Base-by-base conservation (phyloP, 148 eudicot species). In the Diospyros kaki region DNA sequence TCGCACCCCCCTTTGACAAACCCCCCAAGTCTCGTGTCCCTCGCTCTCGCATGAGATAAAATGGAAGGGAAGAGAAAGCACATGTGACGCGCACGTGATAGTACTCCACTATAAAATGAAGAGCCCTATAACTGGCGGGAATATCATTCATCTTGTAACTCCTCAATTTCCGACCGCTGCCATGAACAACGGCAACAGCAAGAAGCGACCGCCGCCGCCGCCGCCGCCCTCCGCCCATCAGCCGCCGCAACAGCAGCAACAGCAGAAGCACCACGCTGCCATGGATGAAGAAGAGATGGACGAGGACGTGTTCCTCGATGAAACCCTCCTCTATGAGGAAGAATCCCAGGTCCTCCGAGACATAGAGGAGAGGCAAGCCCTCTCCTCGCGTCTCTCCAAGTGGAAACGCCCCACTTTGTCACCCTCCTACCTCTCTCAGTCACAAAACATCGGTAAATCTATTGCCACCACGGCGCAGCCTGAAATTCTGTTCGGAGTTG, bases 201-300 rank as follows among this genome's bases (percentile, higher is more conserved):
- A 75, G 76, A 93, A 90, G 80, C 89, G 96, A 0, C 55, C 82
- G 14, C 77, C 85, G 54, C 80, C 88, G 3, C 55, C 82, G 14
- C 77, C 85, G 54, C 80, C 88, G 3, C 77, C 87, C 5, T 64
- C 91, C 62, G 76, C 87, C 7, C 76, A 75, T 68, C 41, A 53
- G 12, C 44, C 39, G 7, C 64, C 42, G 9, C 64, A 5, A 62
- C 76, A 58, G 2, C 77, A 75, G 9, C 86, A 69, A 14, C 80
- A 69, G 55, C 80, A 74, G 72, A 89, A 93, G 56, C 88, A 86
- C 58, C 87, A 77, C 3, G 89, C 90, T 2, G 18, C 83, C 39
- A 85, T 83, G 81, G 98, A 88, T 50, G 96, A 91, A 42, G 98
- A 94, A 9, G 95, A 94, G 2, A 62, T 91, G 10, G 98, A 93